Base-by-base conservation (phyloP, 164 flowering plant genomes). In the Magnolia changhungtana region DNA sequence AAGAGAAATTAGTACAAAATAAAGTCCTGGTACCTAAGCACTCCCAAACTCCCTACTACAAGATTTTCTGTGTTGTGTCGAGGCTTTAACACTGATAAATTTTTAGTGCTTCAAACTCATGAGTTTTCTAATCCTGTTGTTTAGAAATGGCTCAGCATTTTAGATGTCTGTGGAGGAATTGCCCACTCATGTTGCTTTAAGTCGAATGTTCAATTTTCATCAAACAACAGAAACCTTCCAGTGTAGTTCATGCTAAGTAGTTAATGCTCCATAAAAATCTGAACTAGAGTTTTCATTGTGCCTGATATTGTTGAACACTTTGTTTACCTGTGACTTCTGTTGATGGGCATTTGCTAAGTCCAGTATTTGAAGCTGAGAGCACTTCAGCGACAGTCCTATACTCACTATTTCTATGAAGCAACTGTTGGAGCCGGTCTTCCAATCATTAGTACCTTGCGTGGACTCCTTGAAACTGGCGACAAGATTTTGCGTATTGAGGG, bases 341-440 rank as follows among this genome's bases (percentile, higher is more conserved):
- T 78, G 51, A 78, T 24, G 50, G 63, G 31, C 27, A 75, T 50
- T 50, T 72, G 76, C 18, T 68, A 37, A 71, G 65, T 79, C 50
- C 90, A 96, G 99, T 96, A 96, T 82, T 84, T 92, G 86, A 91
- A 87, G 86, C 72, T 94, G 87, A 90, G 97, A 87, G 86, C 93
- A 80, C 96, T 94, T 69, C 99, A 96, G 80, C 88, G 98, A 52
- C 90, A 89, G 78, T 96, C 99, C 18, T 92, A 91, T 74, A 94
- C 99, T 3, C 99, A 96, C 81, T 96, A 96, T 88, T 96, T 96
- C 78, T 96, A 94, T 82, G 99, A 96, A 84, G 98, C 99, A 79
- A 94, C 98, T 71, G 99, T 96, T 81, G 98, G 99, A 75, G 99
- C 98, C 68, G 99, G 99, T 82, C 95, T 96, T 61, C 99, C 99